These are phyloP conservation scores for Ceratobasidium sp. DNA, from an alignment of 1,284 basidiomycete genomes.

Conservation along the genomic window DNA sequence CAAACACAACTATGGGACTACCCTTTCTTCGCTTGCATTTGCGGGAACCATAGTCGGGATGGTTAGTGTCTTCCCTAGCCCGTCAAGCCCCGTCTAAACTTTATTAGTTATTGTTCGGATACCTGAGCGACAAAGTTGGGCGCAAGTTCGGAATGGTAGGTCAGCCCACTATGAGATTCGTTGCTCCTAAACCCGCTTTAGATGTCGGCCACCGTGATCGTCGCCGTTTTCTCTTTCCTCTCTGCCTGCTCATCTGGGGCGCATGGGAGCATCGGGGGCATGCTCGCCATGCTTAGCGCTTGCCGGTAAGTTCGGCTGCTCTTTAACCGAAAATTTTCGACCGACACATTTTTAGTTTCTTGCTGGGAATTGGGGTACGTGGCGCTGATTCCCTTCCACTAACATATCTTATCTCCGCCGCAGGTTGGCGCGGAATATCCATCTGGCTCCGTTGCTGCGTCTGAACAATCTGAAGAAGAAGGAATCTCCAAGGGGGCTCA, in stretches of 20 bases:
- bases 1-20: constrained; percentile 66
- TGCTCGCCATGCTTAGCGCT: constrained; percentile 80
- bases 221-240: constrained; percentile 81
- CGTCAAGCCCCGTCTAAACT: constrained; percentile 43
- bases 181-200: constrained; percentile 51
- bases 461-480: constrained; percentile 86
- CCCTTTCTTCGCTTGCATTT: constrained; percentile 75
- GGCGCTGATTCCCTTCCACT: neutral
- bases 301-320: constrained; percentile 68
- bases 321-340: constrained; percentile 4
- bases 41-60: constrained; percentile 82
- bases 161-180: constrained; percentile 48
- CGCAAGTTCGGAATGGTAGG: constrained; percentile 88
- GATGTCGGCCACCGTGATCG: constrained; percentile 81
- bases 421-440: constrained; percentile 89
- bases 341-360: constrained; percentile 62
- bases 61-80: constrained; percentile 35
- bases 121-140: constrained; percentile 85
- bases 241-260: constrained; percentile 87
- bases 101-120: constrained; percentile 58
- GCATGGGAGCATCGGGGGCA: constrained; percentile 72
- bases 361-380: constrained; percentile 76
- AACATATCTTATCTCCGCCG: neutral
- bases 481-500: constrained; percentile 81
- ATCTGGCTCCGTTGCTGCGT: constrained; percentile 89